Evolutionary conservation across 2,329 filamentous ascomycete genomes (phyloP).

Genomic region (Pyrenochaeta sp.): DNA sequence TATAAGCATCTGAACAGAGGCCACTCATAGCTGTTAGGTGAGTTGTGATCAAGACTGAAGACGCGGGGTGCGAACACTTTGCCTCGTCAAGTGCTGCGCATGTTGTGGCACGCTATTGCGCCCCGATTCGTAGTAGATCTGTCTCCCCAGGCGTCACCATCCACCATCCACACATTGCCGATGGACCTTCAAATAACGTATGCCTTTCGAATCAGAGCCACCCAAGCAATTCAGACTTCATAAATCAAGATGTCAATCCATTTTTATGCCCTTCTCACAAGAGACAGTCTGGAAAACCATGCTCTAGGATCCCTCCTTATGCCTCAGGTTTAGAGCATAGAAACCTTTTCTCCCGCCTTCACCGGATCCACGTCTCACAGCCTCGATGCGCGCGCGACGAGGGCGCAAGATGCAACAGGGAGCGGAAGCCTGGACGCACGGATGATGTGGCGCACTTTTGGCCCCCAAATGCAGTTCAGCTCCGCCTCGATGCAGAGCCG

Average conservation of each 20-base stretch:
- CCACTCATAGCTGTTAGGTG: too few relatives aligned
- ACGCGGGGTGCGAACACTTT: too few relatives aligned
- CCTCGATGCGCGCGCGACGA: conserved; percentile 18
- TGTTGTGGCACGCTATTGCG: not conserved
- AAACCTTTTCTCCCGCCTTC: not conserved
- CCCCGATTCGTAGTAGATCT: too few relatives aligned
- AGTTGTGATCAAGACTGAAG: too few relatives aligned
- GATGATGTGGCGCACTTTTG: conserved; percentile 29
- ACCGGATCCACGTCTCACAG: conserved; percentile 11
- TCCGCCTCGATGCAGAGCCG: conserved; percentile 33
- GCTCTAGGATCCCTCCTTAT: not conserved
- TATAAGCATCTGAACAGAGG: too few relatives aligned
- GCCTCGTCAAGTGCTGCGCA: not conserved
- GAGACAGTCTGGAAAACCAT: too few relatives aligned
- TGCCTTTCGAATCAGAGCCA: too few relatives aligned
- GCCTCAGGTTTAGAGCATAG: conserved; percentile 4
- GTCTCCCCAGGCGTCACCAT: not conserved
- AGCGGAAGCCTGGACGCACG: conserved; percentile 17
- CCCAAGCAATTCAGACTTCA: too few relatives aligned
- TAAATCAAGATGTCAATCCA: too few relatives aligned
- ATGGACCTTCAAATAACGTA: too few relatives aligned
- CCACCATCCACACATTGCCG: not conserved
- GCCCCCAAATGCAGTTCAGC: conserved; percentile 26
- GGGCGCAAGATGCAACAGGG: conserved; percentile 14
- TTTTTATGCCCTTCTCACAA: too few relatives aligned